Evolutionary conservation across 306 rosid genomes (phyloP).

Genomic region (Castanea crenata): DNA sequence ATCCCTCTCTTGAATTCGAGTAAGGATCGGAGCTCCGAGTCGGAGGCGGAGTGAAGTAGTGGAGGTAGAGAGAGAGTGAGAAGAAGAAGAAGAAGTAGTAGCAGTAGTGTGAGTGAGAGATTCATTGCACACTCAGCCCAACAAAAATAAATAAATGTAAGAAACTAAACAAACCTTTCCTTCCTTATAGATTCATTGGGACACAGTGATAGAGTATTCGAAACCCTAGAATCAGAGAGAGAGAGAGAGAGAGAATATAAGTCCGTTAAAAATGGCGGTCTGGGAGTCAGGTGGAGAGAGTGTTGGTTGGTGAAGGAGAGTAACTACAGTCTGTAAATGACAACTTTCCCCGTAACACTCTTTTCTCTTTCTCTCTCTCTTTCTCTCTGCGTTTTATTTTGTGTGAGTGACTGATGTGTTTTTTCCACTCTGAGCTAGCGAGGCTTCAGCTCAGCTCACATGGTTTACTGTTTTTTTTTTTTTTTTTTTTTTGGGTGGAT

Average conservation of each 20-base stretch:
- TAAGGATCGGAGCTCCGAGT: slow-evolving; percentile 73
- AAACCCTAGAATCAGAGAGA: slow-evolving; percentile 58
- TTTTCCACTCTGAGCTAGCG: no score
- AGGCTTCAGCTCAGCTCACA: no score
- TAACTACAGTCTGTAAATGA: slow-evolving; percentile 71
- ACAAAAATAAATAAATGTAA: no score
- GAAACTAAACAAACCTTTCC: slow-evolving; percentile 11
- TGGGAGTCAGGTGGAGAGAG: slow-evolving; percentile 59
- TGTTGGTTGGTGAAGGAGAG: slow-evolving; percentile 67
- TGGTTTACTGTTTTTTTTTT: no score
- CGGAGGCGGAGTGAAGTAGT: slow-evolving; percentile 29
- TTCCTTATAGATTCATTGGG: slow-evolving; percentile 57
- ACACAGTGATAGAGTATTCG: slow-evolving; percentile 6
- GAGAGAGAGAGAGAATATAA: slow-evolving; percentile 26
- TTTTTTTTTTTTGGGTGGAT: no score
- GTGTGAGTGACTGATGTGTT: no score
- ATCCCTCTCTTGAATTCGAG: slow-evolving; percentile 90
- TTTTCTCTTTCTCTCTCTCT: slow-evolving; percentile 2
- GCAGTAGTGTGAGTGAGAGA: slow-evolving; percentile 22
- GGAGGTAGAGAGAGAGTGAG: slow-evolving; percentile 10
- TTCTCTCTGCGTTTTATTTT: slow-evolving; percentile 2
- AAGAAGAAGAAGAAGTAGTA: slow-evolving; percentile 16
- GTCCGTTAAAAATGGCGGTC: slow-evolving; percentile 64
- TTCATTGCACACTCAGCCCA: slow-evolving; percentile 54
- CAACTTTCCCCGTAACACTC: slow-evolving; percentile 22